A percentile compares a stretch with the other conserved stretches of the same genome.
These are phyloP conservation scores for Russula sp. DNA, from an alignment of 768 basidiomycete species.

Conservation along the genomic window DNA sequence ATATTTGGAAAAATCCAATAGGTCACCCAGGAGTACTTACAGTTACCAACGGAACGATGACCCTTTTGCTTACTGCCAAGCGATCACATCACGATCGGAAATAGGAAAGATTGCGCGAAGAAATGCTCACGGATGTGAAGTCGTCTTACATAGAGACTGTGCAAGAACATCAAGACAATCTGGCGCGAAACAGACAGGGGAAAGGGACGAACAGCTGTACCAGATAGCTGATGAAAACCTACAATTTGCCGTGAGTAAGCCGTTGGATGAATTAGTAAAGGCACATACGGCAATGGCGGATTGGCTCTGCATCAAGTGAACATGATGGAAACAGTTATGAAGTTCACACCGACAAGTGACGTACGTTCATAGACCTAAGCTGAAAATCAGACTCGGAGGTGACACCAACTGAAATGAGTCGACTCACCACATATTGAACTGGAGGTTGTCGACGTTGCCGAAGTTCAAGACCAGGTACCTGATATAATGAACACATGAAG, in stretches of 20 bases:
- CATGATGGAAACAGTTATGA: constrained; percentile 25
- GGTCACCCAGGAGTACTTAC: background rate
- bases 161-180: background rate
- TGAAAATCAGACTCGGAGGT: background rate
- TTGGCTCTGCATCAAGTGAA: background rate
- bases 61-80: background rate
- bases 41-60: background rate
- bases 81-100: background rate
- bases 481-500: background rate
- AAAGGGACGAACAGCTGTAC: background rate
- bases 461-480: constrained; percentile 47
- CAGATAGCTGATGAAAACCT: background rate
- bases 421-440: constrained; percentile 38
- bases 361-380: constrained; percentile 24
- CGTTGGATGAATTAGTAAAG: background rate
- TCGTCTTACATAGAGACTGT: constrained; percentile 8
- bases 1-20: background rate
- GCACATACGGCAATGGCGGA: background rate
- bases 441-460: constrained; percentile 34
- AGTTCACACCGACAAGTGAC: constrained; percentile 1
- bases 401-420: background rate
- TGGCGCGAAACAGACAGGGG: background rate
- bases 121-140: background rate
- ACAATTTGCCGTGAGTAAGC: too few species aligned
- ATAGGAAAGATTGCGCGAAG: background rate